Conservation (phyloP, 129 eudicot genomes). For the Helianthus annuus region DNA sequence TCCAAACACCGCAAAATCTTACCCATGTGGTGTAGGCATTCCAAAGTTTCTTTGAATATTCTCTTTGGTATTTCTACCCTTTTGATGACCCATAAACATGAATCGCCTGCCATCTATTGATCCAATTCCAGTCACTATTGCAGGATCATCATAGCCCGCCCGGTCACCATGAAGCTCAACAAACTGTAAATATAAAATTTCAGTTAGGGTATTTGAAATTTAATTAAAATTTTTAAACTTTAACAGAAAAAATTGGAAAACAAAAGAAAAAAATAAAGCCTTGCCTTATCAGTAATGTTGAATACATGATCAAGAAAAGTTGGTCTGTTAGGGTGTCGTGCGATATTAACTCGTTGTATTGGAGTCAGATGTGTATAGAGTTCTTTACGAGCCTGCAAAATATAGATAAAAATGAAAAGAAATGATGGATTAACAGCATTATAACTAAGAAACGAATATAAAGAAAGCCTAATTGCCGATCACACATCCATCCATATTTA, state of each 20-base stretch:
- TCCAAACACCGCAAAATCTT: conserved; percentile 13
- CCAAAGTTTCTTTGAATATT: conserved; percentile 89
- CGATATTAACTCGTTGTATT: conserved; percentile 83
- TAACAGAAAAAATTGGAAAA: neutral
- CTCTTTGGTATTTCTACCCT: conserved; percentile 92
- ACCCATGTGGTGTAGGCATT: conserved; percentile 99
- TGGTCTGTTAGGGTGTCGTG: conserved; percentile 95
- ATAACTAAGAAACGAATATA: too few relatives aligned
- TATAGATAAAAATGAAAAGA: conserved; percentile 1
- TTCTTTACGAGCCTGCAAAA: conserved; percentile 71
- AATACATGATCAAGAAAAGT: conserved; percentile 94
- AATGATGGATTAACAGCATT: conserved; percentile 5
- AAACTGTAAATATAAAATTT: conserved; percentile 47
- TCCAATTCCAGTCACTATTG: conserved; percentile 81
- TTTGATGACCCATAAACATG: conserved; percentile 94
- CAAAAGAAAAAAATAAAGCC: neutral
- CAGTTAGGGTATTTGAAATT: conserved; percentile 5
- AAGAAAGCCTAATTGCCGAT: too few relatives aligned
- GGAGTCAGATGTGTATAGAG: conserved; percentile 87
- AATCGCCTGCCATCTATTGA: conserved; percentile 76
- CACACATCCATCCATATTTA: too few relatives aligned
- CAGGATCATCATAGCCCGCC: conserved; percentile 84
- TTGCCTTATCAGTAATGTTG: conserved; percentile 79
- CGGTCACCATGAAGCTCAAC: conserved; percentile 97
- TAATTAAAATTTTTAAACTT: neutral